Base-by-base conservation (phyloP, 495 filamentous ascomycete genomes). In the Penicillium bialowiezense region DNA sequence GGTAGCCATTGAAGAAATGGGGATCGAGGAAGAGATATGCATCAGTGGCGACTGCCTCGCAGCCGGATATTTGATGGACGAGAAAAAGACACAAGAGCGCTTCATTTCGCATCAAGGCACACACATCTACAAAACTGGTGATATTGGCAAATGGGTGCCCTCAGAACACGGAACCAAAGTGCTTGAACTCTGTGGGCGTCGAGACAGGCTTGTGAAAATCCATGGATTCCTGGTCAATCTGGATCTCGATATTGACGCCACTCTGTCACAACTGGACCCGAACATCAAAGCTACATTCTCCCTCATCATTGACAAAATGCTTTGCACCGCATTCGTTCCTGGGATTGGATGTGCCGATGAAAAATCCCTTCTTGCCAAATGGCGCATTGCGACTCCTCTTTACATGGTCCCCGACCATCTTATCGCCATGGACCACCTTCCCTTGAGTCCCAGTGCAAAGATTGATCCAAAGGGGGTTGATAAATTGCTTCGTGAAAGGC, bases 161-260 rank as follows among this genome's bases (percentile, higher is more conserved):
- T 50, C 51, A 13, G 51, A 54, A 15, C 23, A 38, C 7, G 29
- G 37, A 0, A 17, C 28, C n/a, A 7, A 17, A 3, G 41, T 17
- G 10, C 42, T 64, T 2, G 44, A 55, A 34, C 61, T 50, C 18
- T 37, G 36, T 29, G 60, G 60, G 0, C 58, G 60, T 10, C 44
- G 34, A 5, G 60, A 61, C 31, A 32, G 44, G 9, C 32, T 64
- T 28, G 48, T 57, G 2, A 64, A 64, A 45, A 64, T 61, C 28
- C 54, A 58, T 3, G 60, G 60, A 5, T 59, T 61, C 44, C 48
- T 64, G 12, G 51, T 64, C 19, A 64, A 64, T 35, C 43, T 57
- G 6, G 54, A 42, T 13, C 12, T 20, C 13, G 50, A 57, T 32
- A 44, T 54, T 37, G 50, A 42, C 14, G 42, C 42, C 28, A 34